phyloP scores from a whole-genome alignment of 2,329 filamentous ascomycete genomes.

The Diaporthe amygdali region DNA sequence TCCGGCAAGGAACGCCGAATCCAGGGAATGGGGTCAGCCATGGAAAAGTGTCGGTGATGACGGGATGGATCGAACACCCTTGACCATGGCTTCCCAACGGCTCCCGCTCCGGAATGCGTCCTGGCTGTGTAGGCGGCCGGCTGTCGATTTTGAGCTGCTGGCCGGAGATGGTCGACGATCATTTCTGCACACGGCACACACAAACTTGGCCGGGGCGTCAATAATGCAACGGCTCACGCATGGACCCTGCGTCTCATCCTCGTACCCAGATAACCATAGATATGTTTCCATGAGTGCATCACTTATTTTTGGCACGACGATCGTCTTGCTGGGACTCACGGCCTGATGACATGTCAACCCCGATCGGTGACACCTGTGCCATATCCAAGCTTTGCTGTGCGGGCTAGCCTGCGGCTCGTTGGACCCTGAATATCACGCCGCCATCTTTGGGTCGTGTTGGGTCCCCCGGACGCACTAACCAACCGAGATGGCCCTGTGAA shows the following conservation, averaged over 20 bases:
- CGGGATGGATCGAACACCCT: neutral
- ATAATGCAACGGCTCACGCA: constrained; percentile 8
- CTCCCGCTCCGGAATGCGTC: constrained; percentile 1
- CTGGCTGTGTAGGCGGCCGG: constrained; percentile 13
- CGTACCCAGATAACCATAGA: constrained; percentile 14
- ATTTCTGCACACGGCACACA: constrained; percentile 8
- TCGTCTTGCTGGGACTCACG: neutral
- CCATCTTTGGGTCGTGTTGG: neutral
- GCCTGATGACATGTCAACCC: neutral
- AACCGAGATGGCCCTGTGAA: neutral
- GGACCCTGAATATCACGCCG: constrained; percentile 12
- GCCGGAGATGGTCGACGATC: constrained; percentile 15
- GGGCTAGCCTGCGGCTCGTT: constrained; percentile 7
- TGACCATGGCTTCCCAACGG: neutral
- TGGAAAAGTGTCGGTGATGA: neutral
- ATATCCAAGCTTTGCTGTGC: neutral
- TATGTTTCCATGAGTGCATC: constrained; percentile 18
- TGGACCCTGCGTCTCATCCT: constrained; percentile 14
- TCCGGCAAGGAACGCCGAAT: neutral
- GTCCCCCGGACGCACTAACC: neutral
- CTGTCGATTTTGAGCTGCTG: constrained; percentile 7
- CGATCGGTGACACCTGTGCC: neutral
- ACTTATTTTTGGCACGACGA: constrained; percentile 18
- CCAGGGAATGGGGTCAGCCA: neutral
- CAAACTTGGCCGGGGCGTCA: constrained; percentile 12